These are phyloP conservation scores for Pythium angustatum DNA, from an alignment of 352 stramenopile species.

Conservation along the genomic window DNA sequence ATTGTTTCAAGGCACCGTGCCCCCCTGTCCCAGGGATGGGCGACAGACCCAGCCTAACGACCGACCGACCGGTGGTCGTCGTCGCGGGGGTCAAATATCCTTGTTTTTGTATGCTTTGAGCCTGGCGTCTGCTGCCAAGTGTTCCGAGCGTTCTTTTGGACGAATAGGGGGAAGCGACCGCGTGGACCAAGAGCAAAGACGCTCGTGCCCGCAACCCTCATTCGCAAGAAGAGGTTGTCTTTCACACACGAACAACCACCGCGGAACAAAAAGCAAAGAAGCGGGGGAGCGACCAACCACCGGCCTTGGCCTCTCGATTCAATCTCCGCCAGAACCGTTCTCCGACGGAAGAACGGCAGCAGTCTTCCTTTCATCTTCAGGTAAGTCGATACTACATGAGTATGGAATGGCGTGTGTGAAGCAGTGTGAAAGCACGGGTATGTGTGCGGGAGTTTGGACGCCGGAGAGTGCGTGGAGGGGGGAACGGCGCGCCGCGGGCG, in stretches of 20 bases:
- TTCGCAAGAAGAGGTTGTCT: conserved; percentile 28
- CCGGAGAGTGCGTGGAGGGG: conserved; percentile 15
- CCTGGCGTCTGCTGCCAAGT: conserved; percentile 9
- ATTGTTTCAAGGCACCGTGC: conserved; percentile 17
- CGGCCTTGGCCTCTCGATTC: background rate
- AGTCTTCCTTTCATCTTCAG: background rate
- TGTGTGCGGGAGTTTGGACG: conserved; percentile 12
- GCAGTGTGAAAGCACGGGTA: background rate
- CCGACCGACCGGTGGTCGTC: conserved; percentile 34
- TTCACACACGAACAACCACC: conserved; percentile 12
- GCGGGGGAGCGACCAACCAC: conserved; percentile 18
- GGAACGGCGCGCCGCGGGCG: conserved; percentile 1
- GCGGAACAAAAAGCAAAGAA: background rate
- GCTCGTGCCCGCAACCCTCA: conserved; percentile 1
- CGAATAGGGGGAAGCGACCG: background rate
- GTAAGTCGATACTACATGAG: background rate
- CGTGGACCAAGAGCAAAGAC: background rate
- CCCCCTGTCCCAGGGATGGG: conserved; percentile 11
- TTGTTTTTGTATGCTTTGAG: conserved; percentile 20
- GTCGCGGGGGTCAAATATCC: conserved; percentile 24
- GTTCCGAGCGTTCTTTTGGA: conserved; percentile 3
- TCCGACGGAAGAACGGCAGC: background rate
- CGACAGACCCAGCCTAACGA: conserved; percentile 5
- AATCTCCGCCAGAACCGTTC: background rate
- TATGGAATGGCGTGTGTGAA: conserved; percentile 1